Evolutionary conservation across 257 asterid species (phyloP).

Genomic region (Solanum okadae): DNA sequence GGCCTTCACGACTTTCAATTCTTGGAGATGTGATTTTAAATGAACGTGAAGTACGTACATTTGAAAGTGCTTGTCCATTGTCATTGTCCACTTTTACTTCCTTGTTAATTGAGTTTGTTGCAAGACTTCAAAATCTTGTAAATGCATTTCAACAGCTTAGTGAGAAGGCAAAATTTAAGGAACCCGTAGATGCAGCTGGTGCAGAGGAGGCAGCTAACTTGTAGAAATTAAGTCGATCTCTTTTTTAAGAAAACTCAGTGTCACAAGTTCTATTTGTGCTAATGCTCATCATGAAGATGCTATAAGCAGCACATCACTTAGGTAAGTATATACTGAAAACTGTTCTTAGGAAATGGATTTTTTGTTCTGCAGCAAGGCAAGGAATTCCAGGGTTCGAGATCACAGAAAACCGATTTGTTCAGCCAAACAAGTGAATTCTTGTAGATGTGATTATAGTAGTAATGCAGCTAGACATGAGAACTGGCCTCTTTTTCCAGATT

Average conservation of each 20-base stretch:
- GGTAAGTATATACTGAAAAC: not conserved
- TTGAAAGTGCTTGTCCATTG: constrained; percentile 81
- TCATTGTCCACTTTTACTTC: constrained; percentile 77
- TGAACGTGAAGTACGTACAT: constrained; percentile 72
- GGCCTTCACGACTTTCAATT: constrained; percentile 93
- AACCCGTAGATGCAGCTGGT: constrained; percentile 21
- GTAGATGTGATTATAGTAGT: not conserved
- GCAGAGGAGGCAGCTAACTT: constrained; percentile 18
- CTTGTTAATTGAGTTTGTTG: constrained; percentile 79
- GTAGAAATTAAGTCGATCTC: constrained; percentile 10
- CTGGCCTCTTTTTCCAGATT: not conserved
- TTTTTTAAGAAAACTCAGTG: not conserved
- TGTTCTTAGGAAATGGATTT: not conserved
- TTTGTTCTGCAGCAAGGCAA: not conserved
- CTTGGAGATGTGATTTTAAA: constrained; percentile 54
- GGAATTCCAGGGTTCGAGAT: not conserved
- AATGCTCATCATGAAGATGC: not conserved
- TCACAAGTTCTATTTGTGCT: not conserved
- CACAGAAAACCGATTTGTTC: not conserved
- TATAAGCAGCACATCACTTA: not conserved
- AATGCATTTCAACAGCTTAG: constrained; percentile 56
- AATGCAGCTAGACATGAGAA: not conserved
- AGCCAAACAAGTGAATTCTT: not conserved
- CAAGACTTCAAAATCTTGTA: constrained; percentile 84
- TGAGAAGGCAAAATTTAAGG: constrained; percentile 66